phyloP scores from a whole-genome alignment of 257 asterid species.

The Haberlea rhodopensis region DNA sequence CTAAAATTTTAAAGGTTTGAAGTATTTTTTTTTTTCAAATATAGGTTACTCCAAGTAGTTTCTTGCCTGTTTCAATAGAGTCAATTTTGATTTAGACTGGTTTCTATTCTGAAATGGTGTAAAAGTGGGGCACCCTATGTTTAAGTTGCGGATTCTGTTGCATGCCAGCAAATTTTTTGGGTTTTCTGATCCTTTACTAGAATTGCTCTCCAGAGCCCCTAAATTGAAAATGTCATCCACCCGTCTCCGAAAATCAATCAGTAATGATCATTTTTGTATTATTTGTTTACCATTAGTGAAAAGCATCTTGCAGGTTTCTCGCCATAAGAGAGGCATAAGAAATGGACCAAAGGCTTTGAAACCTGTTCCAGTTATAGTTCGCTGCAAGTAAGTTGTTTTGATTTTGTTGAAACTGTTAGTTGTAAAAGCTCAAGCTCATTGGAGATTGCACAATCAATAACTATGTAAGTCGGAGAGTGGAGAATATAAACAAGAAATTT shows the following conservation, averaged over 20 bases:
- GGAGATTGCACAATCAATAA: neutral
- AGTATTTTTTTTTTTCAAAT: neutral
- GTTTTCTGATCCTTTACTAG: neutral
- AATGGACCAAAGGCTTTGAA: slow-evolving; percentile 99
- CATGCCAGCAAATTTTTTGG: neutral
- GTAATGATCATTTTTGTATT: neutral
- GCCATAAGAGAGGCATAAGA: slow-evolving; percentile 84
- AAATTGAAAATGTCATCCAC: neutral
- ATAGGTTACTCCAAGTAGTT: neutral
- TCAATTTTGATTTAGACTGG: no score
- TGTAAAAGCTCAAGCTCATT: neutral
- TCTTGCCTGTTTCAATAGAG: no score
- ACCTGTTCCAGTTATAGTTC: slow-evolving; percentile 88
- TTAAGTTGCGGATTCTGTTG: neutral
- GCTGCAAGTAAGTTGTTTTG: slow-evolving; percentile 76
- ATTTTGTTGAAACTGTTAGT: neutral
- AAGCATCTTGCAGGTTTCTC: slow-evolving; percentile 56
- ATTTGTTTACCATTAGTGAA: slow-evolving; percentile 20
- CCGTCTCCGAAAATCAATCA: neutral
- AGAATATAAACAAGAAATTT: no score
- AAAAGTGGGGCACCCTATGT: neutral
- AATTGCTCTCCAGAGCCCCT: neutral
- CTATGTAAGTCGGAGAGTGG: no score
- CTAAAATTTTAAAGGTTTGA: neutral
- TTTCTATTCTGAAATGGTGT: neutral